phyloP scores from a whole-genome alignment of 2,329 filamentous ascomycete genomes.

The Colletotrichum falcatum region DNA sequence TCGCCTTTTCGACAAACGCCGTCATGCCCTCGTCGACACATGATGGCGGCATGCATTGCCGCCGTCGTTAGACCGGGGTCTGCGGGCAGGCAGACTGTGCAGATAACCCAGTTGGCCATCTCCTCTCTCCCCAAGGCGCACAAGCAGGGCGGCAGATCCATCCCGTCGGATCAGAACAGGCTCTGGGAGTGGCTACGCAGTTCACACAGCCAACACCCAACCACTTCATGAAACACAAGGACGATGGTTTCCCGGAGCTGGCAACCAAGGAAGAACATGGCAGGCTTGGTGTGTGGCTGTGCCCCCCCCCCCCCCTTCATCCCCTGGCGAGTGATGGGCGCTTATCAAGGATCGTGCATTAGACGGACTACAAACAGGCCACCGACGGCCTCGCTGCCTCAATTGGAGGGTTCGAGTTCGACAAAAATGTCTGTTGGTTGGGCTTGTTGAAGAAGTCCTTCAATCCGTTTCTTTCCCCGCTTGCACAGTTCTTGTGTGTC shows the following conservation, averaged over 20 bases:
- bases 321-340: conserved; percentile 18
- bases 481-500: not conserved
- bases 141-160: not conserved
- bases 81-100: conserved; percentile 22
- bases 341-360: conserved; percentile 16
- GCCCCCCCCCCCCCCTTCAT: not conserved
- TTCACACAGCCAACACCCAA: not conserved
- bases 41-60: not conserved
- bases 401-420: not conserved
- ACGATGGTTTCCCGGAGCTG: not conserved
- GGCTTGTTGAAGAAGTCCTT: conserved; percentile 3
- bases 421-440: conserved; percentile 9
- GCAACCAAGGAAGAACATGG: not conserved
- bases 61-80: conserved; percentile 3
- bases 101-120: not conserved
- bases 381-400: not conserved
- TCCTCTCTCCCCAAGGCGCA: not conserved
- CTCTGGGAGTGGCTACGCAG: not conserved
- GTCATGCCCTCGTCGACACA: not conserved
- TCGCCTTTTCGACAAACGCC: not conserved
- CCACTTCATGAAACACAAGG: conserved; percentile 3
- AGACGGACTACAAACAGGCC: not conserved
- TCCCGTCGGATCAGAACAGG: not conserved
- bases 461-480: not conserved
- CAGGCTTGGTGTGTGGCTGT: conserved; percentile 15